These are phyloP conservation scores for Paracoccidioides brasiliensis DNA, from an alignment of 2,329 filamentous ascomycete species.

Conservation along the genomic window DNA sequence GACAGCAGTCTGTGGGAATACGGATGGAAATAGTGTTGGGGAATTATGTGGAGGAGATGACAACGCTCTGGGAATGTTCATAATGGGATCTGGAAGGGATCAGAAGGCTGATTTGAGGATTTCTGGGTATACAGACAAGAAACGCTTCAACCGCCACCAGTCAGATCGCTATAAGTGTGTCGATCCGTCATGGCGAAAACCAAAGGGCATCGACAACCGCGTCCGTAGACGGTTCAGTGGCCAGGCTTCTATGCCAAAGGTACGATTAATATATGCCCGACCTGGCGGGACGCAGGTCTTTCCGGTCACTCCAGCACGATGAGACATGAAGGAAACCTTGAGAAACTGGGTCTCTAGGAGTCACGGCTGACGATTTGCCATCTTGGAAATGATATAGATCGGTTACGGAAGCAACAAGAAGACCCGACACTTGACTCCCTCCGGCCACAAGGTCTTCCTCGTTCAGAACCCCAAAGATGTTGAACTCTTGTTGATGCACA, in stretches of 20 bases:
- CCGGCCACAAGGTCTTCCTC: constrained; percentile 98
- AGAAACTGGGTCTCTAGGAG: not conserved
- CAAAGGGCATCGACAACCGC: constrained; percentile 99
- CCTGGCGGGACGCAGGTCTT: not conserved
- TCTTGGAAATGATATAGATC: constrained; percentile 50
- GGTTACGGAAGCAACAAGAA: constrained; percentile 99
- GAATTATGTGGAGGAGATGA: not conserved
- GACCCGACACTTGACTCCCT: constrained; percentile 97
- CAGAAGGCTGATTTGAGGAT: constrained; percentile 19
- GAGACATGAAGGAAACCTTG: not conserved
- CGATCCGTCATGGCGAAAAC: constrained; percentile 88
- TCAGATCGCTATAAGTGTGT: constrained; percentile 93
- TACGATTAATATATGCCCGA: constrained; percentile 38
- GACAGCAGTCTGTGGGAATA: not conserved
- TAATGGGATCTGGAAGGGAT: not conserved
- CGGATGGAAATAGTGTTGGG: not conserved
- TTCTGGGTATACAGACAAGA: constrained; percentile 52
- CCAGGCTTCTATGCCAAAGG: constrained; percentile 92
- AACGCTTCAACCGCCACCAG: constrained; percentile 96
- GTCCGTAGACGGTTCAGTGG: constrained; percentile 97
- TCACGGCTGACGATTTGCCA: not conserved
- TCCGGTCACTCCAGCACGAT: not conserved
- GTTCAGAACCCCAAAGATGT: constrained; percentile 94
- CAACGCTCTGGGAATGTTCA: not conserved
- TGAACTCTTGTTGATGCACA: constrained; percentile 99